Conservation (phyloP, 2,329 filamentous ascomycete species). For the Akanthomyces lecanii region DNA sequence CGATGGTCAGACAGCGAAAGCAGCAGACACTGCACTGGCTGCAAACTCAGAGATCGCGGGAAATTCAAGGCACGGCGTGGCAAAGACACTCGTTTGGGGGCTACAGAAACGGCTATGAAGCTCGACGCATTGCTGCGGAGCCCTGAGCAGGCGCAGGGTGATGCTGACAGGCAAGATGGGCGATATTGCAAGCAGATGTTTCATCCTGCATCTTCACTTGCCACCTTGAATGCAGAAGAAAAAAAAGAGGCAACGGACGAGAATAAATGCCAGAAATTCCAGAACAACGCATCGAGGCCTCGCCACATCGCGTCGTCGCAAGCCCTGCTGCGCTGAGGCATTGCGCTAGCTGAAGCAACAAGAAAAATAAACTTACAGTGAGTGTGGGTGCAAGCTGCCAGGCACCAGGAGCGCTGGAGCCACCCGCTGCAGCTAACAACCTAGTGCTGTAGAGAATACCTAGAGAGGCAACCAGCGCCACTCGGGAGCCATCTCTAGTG, state of each 20-base stretch:
- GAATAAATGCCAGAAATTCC: not conserved
- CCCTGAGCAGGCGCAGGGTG: not conserved
- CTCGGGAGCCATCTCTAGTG: not conserved
- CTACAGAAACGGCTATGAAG: not conserved
- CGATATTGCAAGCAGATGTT: not conserved
- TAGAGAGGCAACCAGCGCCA: slow-evolving; percentile 9
- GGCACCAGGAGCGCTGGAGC: slow-evolving; percentile 4
- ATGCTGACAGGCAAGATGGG: not conserved
- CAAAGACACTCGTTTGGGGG: not conserved
- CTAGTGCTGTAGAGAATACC: not conserved
- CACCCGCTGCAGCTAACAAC: not conserved
- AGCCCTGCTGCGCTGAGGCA: not conserved
- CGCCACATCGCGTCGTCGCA: not conserved
- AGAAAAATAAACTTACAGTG: not conserved
- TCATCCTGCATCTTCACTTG: not conserved
- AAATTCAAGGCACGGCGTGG: not conserved
- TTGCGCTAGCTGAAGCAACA: not conserved
- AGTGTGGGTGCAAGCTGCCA: not conserved
- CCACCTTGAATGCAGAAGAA: not conserved
- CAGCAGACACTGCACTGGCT: not conserved
- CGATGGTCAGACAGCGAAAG: not conserved
- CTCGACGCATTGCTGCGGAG: not conserved
- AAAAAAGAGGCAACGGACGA: not conserved
- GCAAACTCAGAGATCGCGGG: not conserved
- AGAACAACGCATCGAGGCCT: not conserved